Base-by-base conservation (phyloP, 2,329 filamentous ascomycete genomes). In the Epichloe coenophiala region DNA sequence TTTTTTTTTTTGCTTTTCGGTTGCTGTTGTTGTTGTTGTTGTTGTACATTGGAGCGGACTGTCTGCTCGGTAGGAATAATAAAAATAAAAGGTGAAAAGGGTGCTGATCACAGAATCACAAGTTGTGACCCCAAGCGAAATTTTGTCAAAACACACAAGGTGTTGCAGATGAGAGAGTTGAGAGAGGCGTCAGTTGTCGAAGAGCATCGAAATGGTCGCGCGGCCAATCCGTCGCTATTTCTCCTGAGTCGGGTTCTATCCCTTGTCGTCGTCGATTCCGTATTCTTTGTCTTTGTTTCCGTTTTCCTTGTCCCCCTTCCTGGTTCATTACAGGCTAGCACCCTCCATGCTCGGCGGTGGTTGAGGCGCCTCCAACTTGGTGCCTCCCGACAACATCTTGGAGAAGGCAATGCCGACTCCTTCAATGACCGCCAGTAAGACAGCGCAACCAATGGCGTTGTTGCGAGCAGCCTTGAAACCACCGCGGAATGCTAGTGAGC, bases 361-460 rank as follows among this genome's bases (percentile, higher is more conserved):
- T 52, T 63, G 60, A 23, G 64, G 64, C 49, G 63, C 81, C 71
- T 95, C 88, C 60, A 95, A 73, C 71, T 84, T 84, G 56, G 88
- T 95, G 67, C 84, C 85, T 56, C 89, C 86, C 37, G 90, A 87
- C 79, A 95, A 86, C 84, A 95, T 89, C 68, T 90, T 84, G 68
- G 89, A 86, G 73, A 96, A 91, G 8, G 87, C 90, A 64, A 98
- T 97, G 60, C 91, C 91, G 50, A 97, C 93, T 61, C 93, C 91
- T 70, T 98, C 91, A 56, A 98, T 97, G 57, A 98, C 91, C 47
- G 88, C 93, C 44, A 98, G 76, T 62, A 98, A 78, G 57, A 95
- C 86, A 27, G 88, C 93, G 68, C 93, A 97, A 59, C 91, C 93
- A 62, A 98, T 97, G 55, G 93, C 93, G 54, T 88, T 90, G 70